These are phyloP conservation scores for Beauveria brongniartii DNA, from an alignment of 2,329 filamentous ascomycete genomes.

Conservation along the genomic window DNA sequence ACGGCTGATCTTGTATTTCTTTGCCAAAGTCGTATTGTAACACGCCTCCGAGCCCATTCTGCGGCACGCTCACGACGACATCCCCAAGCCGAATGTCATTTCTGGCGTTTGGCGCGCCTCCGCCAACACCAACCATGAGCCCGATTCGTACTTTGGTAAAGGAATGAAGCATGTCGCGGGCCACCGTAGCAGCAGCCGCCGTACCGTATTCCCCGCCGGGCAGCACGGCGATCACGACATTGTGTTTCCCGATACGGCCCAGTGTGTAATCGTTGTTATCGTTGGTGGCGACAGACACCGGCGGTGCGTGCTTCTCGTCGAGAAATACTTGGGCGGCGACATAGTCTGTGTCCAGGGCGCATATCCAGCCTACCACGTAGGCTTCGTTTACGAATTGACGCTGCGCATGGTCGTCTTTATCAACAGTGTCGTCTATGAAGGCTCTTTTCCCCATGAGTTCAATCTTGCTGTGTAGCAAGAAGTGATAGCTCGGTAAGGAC, in stretches of 20 bases:
- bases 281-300: neutral
- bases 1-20: neutral
- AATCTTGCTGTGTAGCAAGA: too few relatives aligned
- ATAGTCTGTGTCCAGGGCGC: conserved; percentile 28
- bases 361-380: conserved; percentile 34
- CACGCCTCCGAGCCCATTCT: neutral
- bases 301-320: neutral
- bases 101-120: conserved; percentile 23
- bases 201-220: conserved; percentile 22
- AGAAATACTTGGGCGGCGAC: conserved; percentile 27
- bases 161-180: conserved; percentile 20
- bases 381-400: neutral
- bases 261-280: conserved; percentile 21
- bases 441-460: too few relatives aligned
- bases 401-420: too few relatives aligned
- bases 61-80: conserved; percentile 14
- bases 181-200: conserved; percentile 20
- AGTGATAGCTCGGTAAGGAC: too few relatives aligned
- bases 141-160: conserved; percentile 23
- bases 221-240: conserved; percentile 26
- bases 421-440: too few relatives aligned
- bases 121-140: conserved; percentile 27
- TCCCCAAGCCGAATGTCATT: conserved; percentile 23
- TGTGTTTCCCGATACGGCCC: conserved; percentile 24
- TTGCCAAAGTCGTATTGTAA: neutral